Evolutionary conservation across 768 basidiomycete genomes (phyloP), one percentile per base, ranked within the genome.

Genomic region (Flagelloscypha sp.): DNA sequence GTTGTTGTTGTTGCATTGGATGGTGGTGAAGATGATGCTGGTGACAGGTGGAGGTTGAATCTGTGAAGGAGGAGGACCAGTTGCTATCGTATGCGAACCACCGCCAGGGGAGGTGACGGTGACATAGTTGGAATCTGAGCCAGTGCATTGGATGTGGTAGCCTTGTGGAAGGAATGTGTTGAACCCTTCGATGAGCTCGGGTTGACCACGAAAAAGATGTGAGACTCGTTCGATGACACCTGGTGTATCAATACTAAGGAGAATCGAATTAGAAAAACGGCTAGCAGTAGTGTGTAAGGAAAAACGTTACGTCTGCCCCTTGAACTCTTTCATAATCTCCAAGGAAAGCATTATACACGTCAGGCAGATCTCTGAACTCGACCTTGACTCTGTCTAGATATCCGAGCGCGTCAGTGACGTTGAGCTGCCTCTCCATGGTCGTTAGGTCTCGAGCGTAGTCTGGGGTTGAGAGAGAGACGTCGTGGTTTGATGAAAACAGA

Each of bases 291-390:
- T n/a, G n/a, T n/a, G n/a, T n/a, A n/a, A n/a, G n/a, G n/a, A n/a
- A n/a, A n/a, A n/a, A n/a, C n/a, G n/a, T n/a, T n/a, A n/a, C n/a
- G n/a, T n/a, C n/a, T 94, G 88, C 50, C 89, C 87, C 65, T 99
- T 99, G 61, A 99, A 99, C 55, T 98, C 93, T 66, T 97, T 97
- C 95, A 95, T 95, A 53, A 95, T 93, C 56, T 94, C 89, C 58
- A n/a, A 93, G 59, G 53, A 92, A 90, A 45, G 81, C 74, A 56
- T 95, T 94, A 68, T 95, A 95, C 18, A 94, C 89, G 49, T 92
- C 87, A 13, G 90, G 90, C 56, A 79, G 79, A 54, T 87, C 83
- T 30, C 76, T 70, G 56, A 94, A 95, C 63, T 90, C 85, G 27
- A 76, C 69, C 66, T 94, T 95, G 63, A 95, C 90, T 18, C 86